Conservation (phyloP, 176 grass and related monocot species). For the Zoysia pacifica region DNA sequence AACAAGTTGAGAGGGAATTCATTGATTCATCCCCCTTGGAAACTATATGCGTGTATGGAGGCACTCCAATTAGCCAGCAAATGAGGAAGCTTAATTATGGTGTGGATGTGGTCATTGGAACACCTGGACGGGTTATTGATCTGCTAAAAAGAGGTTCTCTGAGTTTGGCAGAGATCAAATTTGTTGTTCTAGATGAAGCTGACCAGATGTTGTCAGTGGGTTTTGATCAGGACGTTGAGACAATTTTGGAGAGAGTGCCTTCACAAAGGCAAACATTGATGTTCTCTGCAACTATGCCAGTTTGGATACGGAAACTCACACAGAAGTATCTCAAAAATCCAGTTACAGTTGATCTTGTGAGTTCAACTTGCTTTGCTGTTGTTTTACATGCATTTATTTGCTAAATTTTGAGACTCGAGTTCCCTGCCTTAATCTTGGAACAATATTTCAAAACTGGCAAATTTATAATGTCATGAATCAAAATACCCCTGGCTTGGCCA, state of each 20-base stretch:
- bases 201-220: slow-evolving; percentile 98
- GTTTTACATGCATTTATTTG: slow-evolving; percentile 8
- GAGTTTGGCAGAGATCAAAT: slow-evolving; percentile 62
- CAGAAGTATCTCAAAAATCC: slow-evolving; percentile 74
- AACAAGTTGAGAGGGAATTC: slow-evolving; percentile 98
- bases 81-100: slow-evolving; percentile 68
- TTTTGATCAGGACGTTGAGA: slow-evolving; percentile 91
- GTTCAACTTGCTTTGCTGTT: slow-evolving; percentile 24
- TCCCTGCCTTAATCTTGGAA: not conserved
- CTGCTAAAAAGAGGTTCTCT: slow-evolving; percentile 76
- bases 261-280: slow-evolving; percentile 75
- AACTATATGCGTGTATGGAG: slow-evolving; percentile 91
- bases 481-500: no score
- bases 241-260: slow-evolving; percentile 74
- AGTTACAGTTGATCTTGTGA: slow-evolving; percentile 84
- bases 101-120: slow-evolving; percentile 92
- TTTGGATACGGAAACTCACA: slow-evolving; percentile 86
- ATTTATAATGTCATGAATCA: no score
- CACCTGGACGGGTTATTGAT: slow-evolving; percentile 91
- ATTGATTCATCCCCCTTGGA: slow-evolving; percentile 66
- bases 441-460: not conserved
- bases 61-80: slow-evolving; percentile 79
- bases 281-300: slow-evolving; percentile 98
- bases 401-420: not conserved
- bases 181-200: slow-evolving; percentile 97